Base-by-base conservation (phyloP, 257 asterid species). In the Anisodus tanguticus region DNA sequence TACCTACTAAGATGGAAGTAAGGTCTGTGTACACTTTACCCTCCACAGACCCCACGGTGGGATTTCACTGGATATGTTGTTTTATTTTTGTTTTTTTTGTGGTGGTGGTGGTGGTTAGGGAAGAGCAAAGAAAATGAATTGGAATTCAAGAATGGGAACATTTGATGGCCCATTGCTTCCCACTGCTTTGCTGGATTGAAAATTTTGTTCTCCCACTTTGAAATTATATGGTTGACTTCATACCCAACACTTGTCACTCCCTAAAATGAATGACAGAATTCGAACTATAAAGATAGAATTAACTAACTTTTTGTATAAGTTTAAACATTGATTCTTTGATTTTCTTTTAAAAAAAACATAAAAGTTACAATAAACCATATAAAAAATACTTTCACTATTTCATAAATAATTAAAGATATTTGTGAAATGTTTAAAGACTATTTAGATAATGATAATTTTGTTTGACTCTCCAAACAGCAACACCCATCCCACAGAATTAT, bases 141-240 rank as follows among this genome's bases (percentile, higher is more conserved):
- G 45, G 49, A 77, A 26, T 31, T 77, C 49, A 77, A 77, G 49
- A 53, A 15, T 77, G 64, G 72, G 64, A 53, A 77, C 49, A 76
- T 51, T 51, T 76, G 47, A 51, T 76, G 80, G 80, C 59, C 43
- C 80, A 72, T 62, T 62, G 37, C 9, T 19, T 37, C 37, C 68
- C 6, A 62, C 49, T 22, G 41, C 80, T 74, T 11, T 22, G 60
- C 31, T 49, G 80, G 31, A 74, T 74, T 74, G 64, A 76, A 51
- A 76, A 51, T 26, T 51, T 51, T 74, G 60, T 47, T 2, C 19
- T 76, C 47, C 9, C 26, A 51, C 64, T 51, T 26, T 13, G 63
- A 51, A 51, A 76, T 76, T 77, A 53, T 77, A 53, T 53, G 82
- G 64, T 77, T 77, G 82, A 77, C 82, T 77, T 77, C 47, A 77